These are phyloP conservation scores for Diddensiella caesifluorescens DNA, from an alignment of 805 yeast species.

Conservation along the genomic window DNA sequence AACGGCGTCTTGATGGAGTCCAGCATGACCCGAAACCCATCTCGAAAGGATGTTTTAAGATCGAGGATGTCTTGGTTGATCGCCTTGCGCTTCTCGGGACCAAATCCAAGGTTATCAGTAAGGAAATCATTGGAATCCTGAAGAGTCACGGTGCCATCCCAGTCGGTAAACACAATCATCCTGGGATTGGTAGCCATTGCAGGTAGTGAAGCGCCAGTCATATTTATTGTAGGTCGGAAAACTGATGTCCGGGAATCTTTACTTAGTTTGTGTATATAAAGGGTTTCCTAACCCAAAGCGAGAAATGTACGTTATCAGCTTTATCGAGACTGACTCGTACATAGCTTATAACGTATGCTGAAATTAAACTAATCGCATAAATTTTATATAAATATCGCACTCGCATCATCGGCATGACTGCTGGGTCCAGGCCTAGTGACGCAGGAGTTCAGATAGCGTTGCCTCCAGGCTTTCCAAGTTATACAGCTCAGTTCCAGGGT, in stretches of 20 bases:
- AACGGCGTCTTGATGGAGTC: slow-evolving; percentile 71
- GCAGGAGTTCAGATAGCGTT: too few relatives aligned
- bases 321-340: too few relatives aligned
- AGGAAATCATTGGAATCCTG: slow-evolving; percentile 92
- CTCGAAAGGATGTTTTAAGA: slow-evolving; percentile 57
- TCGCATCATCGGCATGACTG: too few relatives aligned
- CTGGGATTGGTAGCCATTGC: slow-evolving; percentile 36
- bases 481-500: too few relatives aligned
- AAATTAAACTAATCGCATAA: too few relatives aligned
- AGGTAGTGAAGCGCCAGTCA: slow-evolving; percentile 16
- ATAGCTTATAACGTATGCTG: too few relatives aligned
- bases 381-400: too few relatives aligned
- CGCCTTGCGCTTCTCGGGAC: slow-evolving; percentile 56
- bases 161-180: slow-evolving; percentile 92
- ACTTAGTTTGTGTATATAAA: too few relatives aligned
- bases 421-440: too few relatives aligned
- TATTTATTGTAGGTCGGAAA: not conserved
- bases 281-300: too few relatives aligned
- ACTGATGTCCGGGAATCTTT: not conserved
- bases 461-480: too few relatives aligned
- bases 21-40: slow-evolving; percentile 81
- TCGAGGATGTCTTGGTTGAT: slow-evolving; percentile 69
- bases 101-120: slow-evolving; percentile 87
- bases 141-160: slow-evolving; percentile 95
- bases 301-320: too few relatives aligned